Evolutionary conservation across 257 asterid genomes (phyloP).

Genomic region (Salvia splendens): DNA sequence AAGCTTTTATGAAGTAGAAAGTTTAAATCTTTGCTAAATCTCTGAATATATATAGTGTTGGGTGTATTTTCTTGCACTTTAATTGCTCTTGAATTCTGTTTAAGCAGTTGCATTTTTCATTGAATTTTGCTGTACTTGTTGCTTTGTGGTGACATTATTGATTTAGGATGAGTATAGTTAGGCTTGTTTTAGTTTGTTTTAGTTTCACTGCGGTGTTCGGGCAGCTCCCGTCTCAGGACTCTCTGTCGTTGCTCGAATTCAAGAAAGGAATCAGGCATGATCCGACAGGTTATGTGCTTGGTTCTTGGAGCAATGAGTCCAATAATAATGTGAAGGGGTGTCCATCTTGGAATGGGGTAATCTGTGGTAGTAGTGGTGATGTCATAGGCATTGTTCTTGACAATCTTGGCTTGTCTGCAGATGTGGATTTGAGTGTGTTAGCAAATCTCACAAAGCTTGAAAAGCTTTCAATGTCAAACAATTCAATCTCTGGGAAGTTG

Average conservation of each 20-base stretch:
- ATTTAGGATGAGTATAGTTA: conserved; percentile 52
- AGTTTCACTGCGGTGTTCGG: conserved; percentile 50
- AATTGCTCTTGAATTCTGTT: neutral
- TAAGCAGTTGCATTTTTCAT: neutral
- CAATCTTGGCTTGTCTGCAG: conserved; percentile 62
- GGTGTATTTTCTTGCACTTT: neutral
- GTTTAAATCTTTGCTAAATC: conserved; percentile 28
- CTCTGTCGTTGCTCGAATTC: conserved; percentile 71
- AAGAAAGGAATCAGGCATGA: conserved; percentile 86
- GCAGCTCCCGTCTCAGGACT: conserved; percentile 84
- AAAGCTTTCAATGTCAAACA: conserved; percentile 73
- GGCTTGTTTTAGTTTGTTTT: conserved; percentile 44
- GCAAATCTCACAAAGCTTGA: conserved; percentile 76
- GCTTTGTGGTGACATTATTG: neutral
- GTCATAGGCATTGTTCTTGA: conserved; percentile 88
- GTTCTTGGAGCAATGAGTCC: conserved; percentile 82
- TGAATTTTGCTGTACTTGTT: no score
- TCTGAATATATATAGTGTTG: neutral
- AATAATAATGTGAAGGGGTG: conserved; percentile 71
- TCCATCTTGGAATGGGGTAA: conserved; percentile 90
- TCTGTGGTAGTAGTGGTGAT: conserved; percentile 74
- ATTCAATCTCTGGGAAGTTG: conserved; percentile 65
- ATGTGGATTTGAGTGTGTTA: conserved; percentile 66
- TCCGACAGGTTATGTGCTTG: conserved; percentile 74
- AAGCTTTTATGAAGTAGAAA: conserved; percentile 21